A percentile compares a stretch with the other conserved stretches of the same genome.
phyloP scores from a whole-genome alignment of 179 eudicot species.

The Drosera spatulata region DNA sequence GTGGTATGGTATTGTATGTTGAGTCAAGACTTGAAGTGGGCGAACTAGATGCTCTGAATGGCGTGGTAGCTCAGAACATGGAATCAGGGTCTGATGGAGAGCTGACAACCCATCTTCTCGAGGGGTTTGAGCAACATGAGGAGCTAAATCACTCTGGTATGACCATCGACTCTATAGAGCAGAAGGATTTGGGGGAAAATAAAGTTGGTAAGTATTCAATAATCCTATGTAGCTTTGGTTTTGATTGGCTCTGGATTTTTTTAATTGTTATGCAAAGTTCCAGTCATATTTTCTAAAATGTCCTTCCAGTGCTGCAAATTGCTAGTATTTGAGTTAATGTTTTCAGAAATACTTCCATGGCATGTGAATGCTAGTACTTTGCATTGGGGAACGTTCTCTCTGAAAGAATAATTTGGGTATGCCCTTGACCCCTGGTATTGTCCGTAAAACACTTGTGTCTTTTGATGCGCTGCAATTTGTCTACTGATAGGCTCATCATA shows the following conservation, averaged over 20 bases:
- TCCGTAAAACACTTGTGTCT: too few relatives aligned
- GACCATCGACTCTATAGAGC: constrained; percentile 18
- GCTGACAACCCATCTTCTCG: constrained; percentile 56
- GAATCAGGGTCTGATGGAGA: constrained; percentile 39
- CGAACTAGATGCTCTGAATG: constrained; percentile 49
- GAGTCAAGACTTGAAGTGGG: constrained; percentile 84
- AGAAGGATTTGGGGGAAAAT: constrained; percentile 23
- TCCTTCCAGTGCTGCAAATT: too few relatives aligned
- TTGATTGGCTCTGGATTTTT: background rate
- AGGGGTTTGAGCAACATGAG: constrained; percentile 60
- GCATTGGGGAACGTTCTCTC: too few relatives aligned
- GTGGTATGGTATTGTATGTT: constrained; percentile 54
- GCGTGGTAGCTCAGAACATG: constrained; percentile 19
- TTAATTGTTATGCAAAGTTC: too few relatives aligned
- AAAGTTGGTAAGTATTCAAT: constrained; percentile 28
- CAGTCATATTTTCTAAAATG: background rate
- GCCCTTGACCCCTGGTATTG: too few relatives aligned
- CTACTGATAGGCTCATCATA: too few relatives aligned
- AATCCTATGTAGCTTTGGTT: background rate
- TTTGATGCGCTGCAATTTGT: too few relatives aligned
- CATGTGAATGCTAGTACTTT: too few relatives aligned
- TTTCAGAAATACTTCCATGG: too few relatives aligned
- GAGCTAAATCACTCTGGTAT: constrained; percentile 49
- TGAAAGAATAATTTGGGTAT: too few relatives aligned
- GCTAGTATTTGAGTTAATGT: too few relatives aligned